These are phyloP conservation scores for Heritiera littoralis DNA, from an alignment of 345 rosid genomes.

Conservation along the genomic window DNA sequence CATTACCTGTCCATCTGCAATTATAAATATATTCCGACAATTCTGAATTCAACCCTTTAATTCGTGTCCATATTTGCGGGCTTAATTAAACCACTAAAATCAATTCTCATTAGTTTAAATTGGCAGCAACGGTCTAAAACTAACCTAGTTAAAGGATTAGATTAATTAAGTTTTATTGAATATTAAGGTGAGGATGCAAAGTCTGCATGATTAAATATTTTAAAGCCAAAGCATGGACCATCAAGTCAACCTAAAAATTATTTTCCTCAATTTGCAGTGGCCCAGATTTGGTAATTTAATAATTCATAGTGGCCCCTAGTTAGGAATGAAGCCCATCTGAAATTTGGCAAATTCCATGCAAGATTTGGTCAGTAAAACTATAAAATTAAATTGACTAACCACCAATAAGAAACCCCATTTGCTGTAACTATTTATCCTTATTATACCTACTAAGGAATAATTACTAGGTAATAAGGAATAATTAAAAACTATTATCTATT, in stretches of 20 bases:
- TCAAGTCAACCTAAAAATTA: slow-evolving; percentile 3
- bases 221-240: slow-evolving; percentile 6
- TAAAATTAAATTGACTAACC: too few relatives aligned
- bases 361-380: too few relatives aligned
- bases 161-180: not conserved
- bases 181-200: not conserved
- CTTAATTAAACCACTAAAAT: not conserved
- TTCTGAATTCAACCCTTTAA: not conserved
- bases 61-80: not conserved
- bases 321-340: not conserved
- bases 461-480: too few relatives aligned
- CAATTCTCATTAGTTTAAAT: not conserved
- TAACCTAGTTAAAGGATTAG: not conserved
- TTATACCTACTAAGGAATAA: too few relatives aligned
- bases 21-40: not conserved
- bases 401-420: not conserved
- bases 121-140: not conserved
- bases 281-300: not conserved
- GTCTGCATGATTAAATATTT: not conserved
- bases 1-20: not conserved
- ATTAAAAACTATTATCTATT: too few relatives aligned
- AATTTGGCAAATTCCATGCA: not conserved
- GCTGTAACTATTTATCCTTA: not conserved
- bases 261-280: not conserved
- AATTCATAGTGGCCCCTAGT: not conserved